Percentiles rank a stretch among this genome's conserved stretches.
Evolutionary conservation across 257 asterid species (phyloP).

Genomic region (Solanum ahanhuiri): DNA sequence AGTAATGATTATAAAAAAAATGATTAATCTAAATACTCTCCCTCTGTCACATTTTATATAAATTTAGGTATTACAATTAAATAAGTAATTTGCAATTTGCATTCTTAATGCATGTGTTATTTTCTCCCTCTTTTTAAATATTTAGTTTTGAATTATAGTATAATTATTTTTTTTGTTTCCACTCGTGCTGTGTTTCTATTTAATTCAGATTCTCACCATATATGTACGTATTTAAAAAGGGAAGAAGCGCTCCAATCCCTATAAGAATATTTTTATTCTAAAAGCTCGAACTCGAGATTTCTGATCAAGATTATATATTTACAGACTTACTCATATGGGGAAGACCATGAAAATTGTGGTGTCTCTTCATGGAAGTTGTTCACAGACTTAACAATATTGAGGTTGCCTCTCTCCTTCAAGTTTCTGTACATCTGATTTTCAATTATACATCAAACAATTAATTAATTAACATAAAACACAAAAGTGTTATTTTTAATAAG

Average conservation of each 20-base stretch:
- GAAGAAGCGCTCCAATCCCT: neutral
- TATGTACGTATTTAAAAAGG: neutral
- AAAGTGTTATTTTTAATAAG: neutral
- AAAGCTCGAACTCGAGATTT: too few species aligned
- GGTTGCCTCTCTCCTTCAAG: neutral
- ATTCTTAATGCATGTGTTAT: too few species aligned
- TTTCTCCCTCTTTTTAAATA: neutral
- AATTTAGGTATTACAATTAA: neutral
- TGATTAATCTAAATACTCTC: neutral
- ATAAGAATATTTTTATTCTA: too few species aligned
- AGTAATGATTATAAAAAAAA: neutral
- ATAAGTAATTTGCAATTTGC: too few species aligned
- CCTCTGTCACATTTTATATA: neutral
- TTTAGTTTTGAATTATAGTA: neutral
- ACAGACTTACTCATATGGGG: neutral
- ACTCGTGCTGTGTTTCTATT: too few species aligned
- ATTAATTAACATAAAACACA: neutral
- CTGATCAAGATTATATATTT: too few species aligned
- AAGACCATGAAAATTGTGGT: neutral
- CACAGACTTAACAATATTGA: neutral
- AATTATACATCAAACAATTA: neutral
- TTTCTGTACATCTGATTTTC: constrained; percentile 7
- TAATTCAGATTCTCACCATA: neutral
- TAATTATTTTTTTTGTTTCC: neutral
- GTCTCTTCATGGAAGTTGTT: neutral